Conservation (phyloP, 805 yeast species). For the Yarrowia sp. region DNA sequence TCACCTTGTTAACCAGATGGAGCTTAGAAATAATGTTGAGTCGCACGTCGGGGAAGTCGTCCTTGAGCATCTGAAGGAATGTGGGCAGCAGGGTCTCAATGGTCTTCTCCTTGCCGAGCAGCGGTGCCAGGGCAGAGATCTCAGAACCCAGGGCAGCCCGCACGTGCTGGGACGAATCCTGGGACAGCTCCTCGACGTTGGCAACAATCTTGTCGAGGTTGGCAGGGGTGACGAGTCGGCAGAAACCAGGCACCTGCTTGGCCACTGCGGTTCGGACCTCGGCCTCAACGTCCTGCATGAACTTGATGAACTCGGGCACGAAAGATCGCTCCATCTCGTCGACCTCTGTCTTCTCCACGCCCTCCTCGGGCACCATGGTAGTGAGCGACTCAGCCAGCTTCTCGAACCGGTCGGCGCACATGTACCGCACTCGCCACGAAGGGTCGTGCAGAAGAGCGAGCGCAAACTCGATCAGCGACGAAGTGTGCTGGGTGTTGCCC, state of each 20-base stretch:
- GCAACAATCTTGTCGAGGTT: constrained; percentile 75
- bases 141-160: constrained; percentile 89
- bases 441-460: constrained; percentile 76
- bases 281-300: constrained; percentile 90
- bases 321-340: constrained; percentile 53
- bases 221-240: constrained; percentile 40
- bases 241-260: constrained; percentile 70
- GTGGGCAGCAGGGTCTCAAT: constrained; percentile 80
- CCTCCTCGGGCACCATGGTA: not conserved
- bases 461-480: constrained; percentile 44
- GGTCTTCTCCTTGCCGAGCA: constrained; percentile 79
- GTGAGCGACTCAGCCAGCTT: constrained; percentile 61
- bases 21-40: constrained; percentile 89
- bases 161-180: constrained; percentile 89
- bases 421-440: constrained; percentile 97
- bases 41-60: constrained; percentile 94
- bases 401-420: constrained; percentile 93
- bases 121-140: constrained; percentile 80
- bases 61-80: constrained; percentile 88
- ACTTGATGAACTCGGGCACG: constrained; percentile 65
- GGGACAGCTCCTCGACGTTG: constrained; percentile 73
- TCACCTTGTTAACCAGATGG: constrained; percentile 87
- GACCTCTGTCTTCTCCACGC: constrained; percentile 36
- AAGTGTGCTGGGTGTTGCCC: constrained; percentile 30
- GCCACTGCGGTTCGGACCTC: constrained; percentile 96